Percentiles rank a stretch among this genome's conserved stretches.
phyloP scores from a whole-genome alignment of 768 basidiomycete species.

The Tylopilus plumbeoviolaceoides region DNA sequence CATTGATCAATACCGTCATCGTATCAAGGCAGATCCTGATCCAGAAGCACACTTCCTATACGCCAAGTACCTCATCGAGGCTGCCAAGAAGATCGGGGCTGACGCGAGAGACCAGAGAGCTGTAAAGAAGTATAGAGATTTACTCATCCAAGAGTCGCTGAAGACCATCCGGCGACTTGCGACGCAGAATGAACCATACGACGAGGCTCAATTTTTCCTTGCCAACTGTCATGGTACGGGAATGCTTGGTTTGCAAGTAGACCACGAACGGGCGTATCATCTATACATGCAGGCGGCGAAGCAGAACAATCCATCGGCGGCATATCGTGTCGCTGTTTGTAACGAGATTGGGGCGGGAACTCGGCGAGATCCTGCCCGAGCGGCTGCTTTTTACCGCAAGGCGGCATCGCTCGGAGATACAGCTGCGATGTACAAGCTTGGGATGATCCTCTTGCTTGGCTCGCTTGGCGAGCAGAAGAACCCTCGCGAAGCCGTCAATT shows the following conservation, averaged over 20 bases:
- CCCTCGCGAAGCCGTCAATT: constrained; percentile 87
- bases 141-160: constrained; percentile 81
- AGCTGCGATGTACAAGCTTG: constrained; percentile 99
- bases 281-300: constrained; percentile 96
- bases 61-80: constrained; percentile 98
- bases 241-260: constrained; percentile 90
- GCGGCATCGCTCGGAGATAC: constrained; percentile 95
- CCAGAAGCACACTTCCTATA: constrained; percentile 97
- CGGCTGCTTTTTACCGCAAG: constrained; percentile 94
- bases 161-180: constrained; percentile 92
- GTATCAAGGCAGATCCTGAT: constrained; percentile 97
- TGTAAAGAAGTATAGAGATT: constrained; percentile 87
- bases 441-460: constrained; percentile 92
- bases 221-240: constrained; percentile 97
- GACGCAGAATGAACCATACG: constrained; percentile 86
- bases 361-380: constrained; percentile 78
- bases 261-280: constrained; percentile 97
- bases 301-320: constrained; percentile 92
- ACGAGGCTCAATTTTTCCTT: constrained; percentile 97
- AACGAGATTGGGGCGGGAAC: constrained; percentile 99
- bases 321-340: constrained; percentile 96
- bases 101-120: constrained; percentile 73
- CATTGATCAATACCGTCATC: constrained; percentile 94
- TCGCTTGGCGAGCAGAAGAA: constrained; percentile 79
- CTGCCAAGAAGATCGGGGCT: constrained; percentile 85